Percentiles rank a stretch among this genome's conserved stretches.
These are phyloP conservation scores for Talaromyces sp. DNA, from an alignment of 2,329 filamentous ascomycete genomes.

Conservation along the genomic window DNA sequence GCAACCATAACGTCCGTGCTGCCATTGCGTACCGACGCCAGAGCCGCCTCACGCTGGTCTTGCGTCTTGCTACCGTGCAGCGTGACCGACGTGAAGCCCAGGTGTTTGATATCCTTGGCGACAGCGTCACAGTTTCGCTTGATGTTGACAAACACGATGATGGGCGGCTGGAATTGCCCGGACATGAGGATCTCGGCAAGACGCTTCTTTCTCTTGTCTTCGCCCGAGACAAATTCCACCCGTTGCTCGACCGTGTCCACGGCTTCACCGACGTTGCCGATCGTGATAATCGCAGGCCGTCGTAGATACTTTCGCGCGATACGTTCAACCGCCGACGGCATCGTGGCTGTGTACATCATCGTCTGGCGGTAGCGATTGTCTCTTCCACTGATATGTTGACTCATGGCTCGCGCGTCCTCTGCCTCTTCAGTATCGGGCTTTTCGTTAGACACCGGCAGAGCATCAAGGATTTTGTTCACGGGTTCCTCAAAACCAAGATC, in stretches of 20 bases:
- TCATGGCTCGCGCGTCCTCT: slow-evolving; percentile 82
- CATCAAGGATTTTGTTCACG: slow-evolving; percentile 94
- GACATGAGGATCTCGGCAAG: slow-evolving; percentile 83
- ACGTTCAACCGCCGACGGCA: slow-evolving; percentile 85
- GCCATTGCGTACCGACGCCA: slow-evolving; percentile 76
- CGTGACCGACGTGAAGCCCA: slow-evolving; percentile 85
- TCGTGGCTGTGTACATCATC: slow-evolving; percentile 99
- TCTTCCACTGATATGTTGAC: slow-evolving; percentile 64
- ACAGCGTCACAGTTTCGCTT: slow-evolving; percentile 97
- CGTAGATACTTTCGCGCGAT: slow-evolving; percentile 97
- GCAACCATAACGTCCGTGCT: slow-evolving; percentile 84
- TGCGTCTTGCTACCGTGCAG: slow-evolving; percentile 95
- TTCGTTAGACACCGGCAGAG: slow-evolving; percentile 84
- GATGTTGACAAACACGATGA: slow-evolving; percentile 99
- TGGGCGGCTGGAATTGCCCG: slow-evolving; percentile 74
- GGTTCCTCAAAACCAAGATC: slow-evolving; percentile 97
- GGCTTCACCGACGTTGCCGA: slow-evolving; percentile 89
- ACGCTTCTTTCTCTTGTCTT: slow-evolving; percentile 95
- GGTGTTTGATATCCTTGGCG: slow-evolving; percentile 85
- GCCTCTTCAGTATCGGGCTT: slow-evolving; percentile 93
- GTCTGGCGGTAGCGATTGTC: slow-evolving; percentile 81
- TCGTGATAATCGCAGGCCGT: slow-evolving; percentile 86
- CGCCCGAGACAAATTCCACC: slow-evolving; percentile 81
- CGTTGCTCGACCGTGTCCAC: slow-evolving; percentile 97
- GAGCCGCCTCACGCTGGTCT: slow-evolving; percentile 90